Base-by-base conservation (phyloP, 768 basidiomycete genomes). In the Clathrus columnatus region DNA sequence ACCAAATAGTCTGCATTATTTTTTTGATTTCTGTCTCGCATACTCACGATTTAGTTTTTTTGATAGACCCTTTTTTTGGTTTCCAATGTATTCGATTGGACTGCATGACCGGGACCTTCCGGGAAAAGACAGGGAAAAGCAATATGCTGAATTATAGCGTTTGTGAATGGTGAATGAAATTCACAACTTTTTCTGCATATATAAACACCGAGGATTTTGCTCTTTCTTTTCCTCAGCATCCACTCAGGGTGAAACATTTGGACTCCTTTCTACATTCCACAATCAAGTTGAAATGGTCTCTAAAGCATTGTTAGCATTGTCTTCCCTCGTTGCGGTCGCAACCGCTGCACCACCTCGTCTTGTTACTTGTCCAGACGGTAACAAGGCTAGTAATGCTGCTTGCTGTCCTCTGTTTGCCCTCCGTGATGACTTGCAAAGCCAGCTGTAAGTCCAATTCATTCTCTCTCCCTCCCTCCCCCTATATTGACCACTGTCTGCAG, bases 321-420 rank as follows among this genome's bases (percentile, higher is more conserved):
- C 36, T 36, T 36, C 46, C 46, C 5, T 47, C 46, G 46, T 47
- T 47, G 46, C 46, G 17, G 28, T 30, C 30, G 49, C 24, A 8
- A 29, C 36, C 11, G 51, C 51, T 42, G 51, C 51, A 7, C n/a
- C 32, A 18, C 42, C 21, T 8, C 32, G 21, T 30, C 51, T 21
- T 43, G 72, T 70, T n/a, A 56, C 64, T 27, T 70, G 69, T 45
- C 62, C 69, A 11, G 65, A 68, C 53, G 67, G 69, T 30, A 61
- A 69, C 56, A 65, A 58, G 16, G 66, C 62, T 8, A 57, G 57
- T 0, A 68, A 69, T 50, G 65, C 64, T 18, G 65, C 63, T 7
- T 71, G 69, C 51, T 71, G 70, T 49, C 60, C 60, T 1, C 63
- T 64, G 45, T 69, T 66, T 61, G 58, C 66, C 26, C 60, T 70